Evolutionary conservation across 2,329 filamentous ascomycete species (phyloP).

Genomic region (Alternaria viburni): DNA sequence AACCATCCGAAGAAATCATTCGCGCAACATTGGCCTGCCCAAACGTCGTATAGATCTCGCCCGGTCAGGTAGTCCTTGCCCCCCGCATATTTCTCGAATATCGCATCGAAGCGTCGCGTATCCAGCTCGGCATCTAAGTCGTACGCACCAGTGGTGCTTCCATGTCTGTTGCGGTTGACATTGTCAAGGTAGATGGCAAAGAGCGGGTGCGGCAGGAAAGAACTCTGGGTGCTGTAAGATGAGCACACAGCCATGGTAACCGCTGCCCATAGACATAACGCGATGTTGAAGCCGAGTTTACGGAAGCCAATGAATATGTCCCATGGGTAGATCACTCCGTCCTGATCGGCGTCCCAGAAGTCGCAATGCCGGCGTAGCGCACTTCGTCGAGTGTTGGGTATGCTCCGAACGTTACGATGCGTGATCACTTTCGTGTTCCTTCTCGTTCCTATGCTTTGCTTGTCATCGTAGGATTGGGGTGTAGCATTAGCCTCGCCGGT

Average conservation of each 20-base stretch:
- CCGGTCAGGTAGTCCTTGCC: slow-evolving; percentile 18
- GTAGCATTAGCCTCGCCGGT: not conserved
- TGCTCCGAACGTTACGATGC: not conserved
- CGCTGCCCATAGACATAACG: slow-evolving; percentile 23
- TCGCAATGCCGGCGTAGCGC: slow-evolving; percentile 23
- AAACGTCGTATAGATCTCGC: slow-evolving; percentile 15
- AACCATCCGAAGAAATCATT: slow-evolving; percentile 28
- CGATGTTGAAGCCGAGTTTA: slow-evolving; percentile 18
- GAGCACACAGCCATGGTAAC: slow-evolving; percentile 21
- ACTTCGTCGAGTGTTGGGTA: slow-evolving; percentile 8
- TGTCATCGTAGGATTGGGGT: not conserved
- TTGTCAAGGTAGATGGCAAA: slow-evolving; percentile 26
- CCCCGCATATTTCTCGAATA: slow-evolving; percentile 23
- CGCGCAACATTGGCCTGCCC: slow-evolving; percentile 21
- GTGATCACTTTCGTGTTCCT: not conserved
- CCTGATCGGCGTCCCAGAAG: slow-evolving; percentile 23
- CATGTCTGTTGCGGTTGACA: slow-evolving; percentile 20
- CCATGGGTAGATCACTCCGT: slow-evolving; percentile 24
- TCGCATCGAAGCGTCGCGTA: slow-evolving; percentile 20
- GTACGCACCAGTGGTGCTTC: slow-evolving; percentile 25
- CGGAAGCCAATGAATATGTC: slow-evolving; percentile 25
- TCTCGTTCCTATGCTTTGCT: not conserved
- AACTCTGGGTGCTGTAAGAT: slow-evolving; percentile 20
- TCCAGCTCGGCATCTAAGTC: slow-evolving; percentile 23
- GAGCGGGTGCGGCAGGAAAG: slow-evolving; percentile 19